Conservation (phyloP, 2,329 filamentous ascomycete genomes). For the Rhynchosporium agropyri region DNA sequence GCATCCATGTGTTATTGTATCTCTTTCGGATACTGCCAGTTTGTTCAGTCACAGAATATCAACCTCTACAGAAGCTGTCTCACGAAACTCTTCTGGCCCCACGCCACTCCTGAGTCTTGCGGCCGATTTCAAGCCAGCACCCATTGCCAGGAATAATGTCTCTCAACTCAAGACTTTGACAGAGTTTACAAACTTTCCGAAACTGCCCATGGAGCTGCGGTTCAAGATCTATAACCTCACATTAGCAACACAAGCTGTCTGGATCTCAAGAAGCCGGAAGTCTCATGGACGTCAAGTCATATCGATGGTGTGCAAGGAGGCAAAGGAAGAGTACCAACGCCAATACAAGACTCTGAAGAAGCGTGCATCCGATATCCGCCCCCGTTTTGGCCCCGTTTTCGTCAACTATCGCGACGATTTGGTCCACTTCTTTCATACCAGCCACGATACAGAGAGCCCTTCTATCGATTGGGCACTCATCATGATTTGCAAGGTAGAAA, state of each 20-base stretch:
- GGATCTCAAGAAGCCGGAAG: background rate
- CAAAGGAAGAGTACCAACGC: background rate
- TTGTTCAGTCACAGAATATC: background rate
- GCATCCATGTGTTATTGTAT: background rate
- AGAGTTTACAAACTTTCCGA: slow-evolving; percentile 9
- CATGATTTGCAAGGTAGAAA: background rate
- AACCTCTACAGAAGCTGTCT: background rate
- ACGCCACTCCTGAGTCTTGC: background rate
- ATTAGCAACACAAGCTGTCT: background rate
- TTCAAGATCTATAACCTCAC: background rate
- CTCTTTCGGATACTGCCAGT: background rate
- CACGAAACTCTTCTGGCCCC: background rate
- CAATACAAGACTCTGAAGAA: slow-evolving; percentile 1
- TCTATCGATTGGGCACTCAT: background rate
- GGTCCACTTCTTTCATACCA: slow-evolving; percentile 4
- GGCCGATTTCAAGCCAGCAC: background rate
- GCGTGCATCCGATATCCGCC: background rate
- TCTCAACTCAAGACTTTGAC: background rate
- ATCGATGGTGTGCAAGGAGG: background rate
- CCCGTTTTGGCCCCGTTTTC: background rate
- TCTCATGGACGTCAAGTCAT: background rate
- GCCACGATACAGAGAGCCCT: background rate
- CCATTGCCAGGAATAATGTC: too few relatives aligned
- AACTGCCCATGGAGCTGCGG: slow-evolving; percentile 7
- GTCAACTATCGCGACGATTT: background rate